These are phyloP conservation scores for Middelhovenomyces tepae DNA, from an alignment of 805 yeast genomes.

Conservation along the genomic window DNA sequence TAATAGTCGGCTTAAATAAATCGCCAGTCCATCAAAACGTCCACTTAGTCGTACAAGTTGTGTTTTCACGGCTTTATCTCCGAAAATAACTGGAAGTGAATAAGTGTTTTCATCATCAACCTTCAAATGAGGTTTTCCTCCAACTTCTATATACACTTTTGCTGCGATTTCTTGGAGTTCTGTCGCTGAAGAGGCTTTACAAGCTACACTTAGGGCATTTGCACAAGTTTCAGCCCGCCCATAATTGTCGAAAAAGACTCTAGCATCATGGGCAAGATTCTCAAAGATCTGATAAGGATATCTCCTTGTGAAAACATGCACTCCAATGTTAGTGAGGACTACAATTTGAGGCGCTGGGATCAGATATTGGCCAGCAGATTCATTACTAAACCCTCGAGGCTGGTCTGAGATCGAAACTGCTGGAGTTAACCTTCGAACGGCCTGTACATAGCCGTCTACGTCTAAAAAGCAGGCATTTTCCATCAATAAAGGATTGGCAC, in stretches of 20 bases:
- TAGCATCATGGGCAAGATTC: conserved; percentile 54
- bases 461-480: conserved; percentile 77
- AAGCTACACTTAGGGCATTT: conserved; percentile 74
- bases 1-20: conserved; percentile 68
- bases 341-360: conserved; percentile 63
- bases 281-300: conserved; percentile 75
- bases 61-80: conserved; percentile 5
- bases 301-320: conserved; percentile 66
- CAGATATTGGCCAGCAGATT: conserved; percentile 78
- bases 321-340: conserved; percentile 69
- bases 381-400: conserved; percentile 74
- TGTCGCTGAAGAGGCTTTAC: conserved; percentile 31
- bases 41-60: conserved; percentile 71
- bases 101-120: conserved; percentile 20
- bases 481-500: conserved; percentile 33
- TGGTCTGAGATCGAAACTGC: conserved; percentile 61
- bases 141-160: conserved; percentile 26
- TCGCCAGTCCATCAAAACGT: conserved; percentile 79
- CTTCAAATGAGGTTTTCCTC: conserved; percentile 27
- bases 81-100: conserved; percentile 1
- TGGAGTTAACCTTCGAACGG: conserved; percentile 62
- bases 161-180: conserved; percentile 31
- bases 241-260: conserved; percentile 64
- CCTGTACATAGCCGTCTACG: conserved; percentile 54
- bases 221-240: conserved; percentile 89